phyloP scores from a whole-genome alignment of 768 basidiomycete species.

The Kwoniella sp. region DNA sequence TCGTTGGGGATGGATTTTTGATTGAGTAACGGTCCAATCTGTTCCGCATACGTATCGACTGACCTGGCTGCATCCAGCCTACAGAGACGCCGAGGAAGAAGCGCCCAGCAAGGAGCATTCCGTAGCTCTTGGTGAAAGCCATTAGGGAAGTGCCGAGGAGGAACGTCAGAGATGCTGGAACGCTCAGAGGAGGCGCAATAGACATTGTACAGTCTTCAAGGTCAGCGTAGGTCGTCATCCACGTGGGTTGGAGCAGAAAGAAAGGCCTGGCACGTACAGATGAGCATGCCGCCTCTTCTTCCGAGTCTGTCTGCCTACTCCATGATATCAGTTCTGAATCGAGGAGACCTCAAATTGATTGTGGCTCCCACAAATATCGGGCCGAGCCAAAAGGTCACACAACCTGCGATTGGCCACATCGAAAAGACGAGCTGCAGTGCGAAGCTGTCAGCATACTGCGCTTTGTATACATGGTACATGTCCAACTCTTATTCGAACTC shows the following conservation, averaged over 20 bases:
- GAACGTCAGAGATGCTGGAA: conserved; percentile 26
- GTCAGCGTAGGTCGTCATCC: too few species aligned
- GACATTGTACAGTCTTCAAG: too few species aligned
- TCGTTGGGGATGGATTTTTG: too few species aligned
- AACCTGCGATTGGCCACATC: conserved; percentile 43
- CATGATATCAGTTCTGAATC: background rate
- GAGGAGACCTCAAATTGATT: too few species aligned
- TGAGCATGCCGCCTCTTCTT: conserved; percentile 32
- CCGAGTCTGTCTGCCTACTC: conserved; percentile 33
- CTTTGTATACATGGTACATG: too few species aligned
- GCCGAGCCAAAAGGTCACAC: conserved; percentile 41
- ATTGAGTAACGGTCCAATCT: background rate
- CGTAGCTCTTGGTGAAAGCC: conserved; percentile 33
- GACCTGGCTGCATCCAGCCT: conserved; percentile 37
- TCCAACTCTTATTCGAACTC: too few species aligned
- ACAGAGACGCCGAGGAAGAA: conserved; percentile 34
- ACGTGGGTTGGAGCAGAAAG: background rate
- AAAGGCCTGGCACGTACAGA: conserved; percentile 22
- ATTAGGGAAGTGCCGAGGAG: conserved; percentile 29
- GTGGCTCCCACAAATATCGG: conserved; percentile 28
- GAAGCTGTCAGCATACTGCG: too few species aligned
- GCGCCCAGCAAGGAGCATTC: conserved; percentile 36
- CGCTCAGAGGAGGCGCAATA: background rate
- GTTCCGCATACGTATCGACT: background rate
- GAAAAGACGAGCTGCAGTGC: conserved; percentile 35